Evolutionary conservation across 192 early-diverging fungal genomes (phyloP).

Genomic region (Powellomyces hirtus): DNA sequence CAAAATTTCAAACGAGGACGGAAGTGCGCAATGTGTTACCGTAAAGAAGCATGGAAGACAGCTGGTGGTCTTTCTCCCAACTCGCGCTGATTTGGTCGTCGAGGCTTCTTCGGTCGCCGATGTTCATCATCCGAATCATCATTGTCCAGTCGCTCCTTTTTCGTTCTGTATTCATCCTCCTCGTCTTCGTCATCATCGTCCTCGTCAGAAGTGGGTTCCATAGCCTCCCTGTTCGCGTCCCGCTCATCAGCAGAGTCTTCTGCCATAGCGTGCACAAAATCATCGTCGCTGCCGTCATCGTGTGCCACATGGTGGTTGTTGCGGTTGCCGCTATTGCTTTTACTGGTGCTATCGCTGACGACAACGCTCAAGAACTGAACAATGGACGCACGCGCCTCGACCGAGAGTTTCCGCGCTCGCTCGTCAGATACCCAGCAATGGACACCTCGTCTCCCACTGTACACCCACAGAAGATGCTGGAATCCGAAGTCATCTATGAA

Average conservation of each 20-base stretch:
- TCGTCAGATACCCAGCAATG: conserved; percentile 98
- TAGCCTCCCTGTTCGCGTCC: neutral
- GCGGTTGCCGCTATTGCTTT: no score
- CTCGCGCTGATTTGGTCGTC: no score
- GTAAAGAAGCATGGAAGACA: neutral
- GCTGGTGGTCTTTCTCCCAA: no score
- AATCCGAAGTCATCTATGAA: conserved; percentile 91
- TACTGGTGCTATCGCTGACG: conserved; percentile 16
- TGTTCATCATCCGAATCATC: neutral
- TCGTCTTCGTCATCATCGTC: neutral
- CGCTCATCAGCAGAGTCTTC: neutral
- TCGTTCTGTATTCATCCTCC: neutral
- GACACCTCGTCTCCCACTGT: conserved; percentile 92
- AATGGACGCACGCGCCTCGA: conserved; percentile 77
- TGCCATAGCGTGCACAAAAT: neutral
- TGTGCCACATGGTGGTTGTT: no score
- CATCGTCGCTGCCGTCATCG: neutral
- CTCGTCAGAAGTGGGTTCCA: neutral
- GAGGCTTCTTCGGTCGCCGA: no score
- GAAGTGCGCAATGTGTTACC: no score
- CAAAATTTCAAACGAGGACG: no score
- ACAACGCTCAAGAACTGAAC: conserved; percentile 78
- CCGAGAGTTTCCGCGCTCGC: conserved; percentile 72
- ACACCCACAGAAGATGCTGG: conserved; percentile 90
- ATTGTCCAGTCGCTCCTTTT: neutral